Evolutionary conservation across 176 grass and related monocot genomes (phyloP).

Genomic region (Aegilops sharonensis): DNA sequence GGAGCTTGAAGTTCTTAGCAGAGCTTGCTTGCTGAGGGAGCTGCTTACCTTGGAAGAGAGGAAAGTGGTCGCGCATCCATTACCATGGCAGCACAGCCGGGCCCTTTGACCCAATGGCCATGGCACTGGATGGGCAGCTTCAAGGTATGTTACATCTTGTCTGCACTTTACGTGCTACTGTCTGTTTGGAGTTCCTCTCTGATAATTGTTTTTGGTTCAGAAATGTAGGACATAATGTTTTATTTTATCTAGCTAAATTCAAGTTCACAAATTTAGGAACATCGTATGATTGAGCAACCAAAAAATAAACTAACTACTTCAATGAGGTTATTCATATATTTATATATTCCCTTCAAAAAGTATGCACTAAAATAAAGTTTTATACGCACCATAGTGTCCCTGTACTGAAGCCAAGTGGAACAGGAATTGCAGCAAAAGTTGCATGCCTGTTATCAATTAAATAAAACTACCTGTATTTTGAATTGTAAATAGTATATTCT

Average conservation of each 20-base stretch:
- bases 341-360: background rate
- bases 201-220: background rate
- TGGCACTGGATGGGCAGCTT: constrained; percentile 85
- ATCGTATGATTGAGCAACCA: background rate
- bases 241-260: background rate
- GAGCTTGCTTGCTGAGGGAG: background rate
- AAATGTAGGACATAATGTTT: background rate
- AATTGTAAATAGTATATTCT: background rate
- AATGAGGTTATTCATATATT: background rate
- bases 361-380: background rate
- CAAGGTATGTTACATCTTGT: constrained; percentile 53
- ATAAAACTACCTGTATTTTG: background rate
- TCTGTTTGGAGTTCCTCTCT: background rate
- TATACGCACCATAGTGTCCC: background rate
- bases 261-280: background rate
- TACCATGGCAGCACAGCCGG: constrained; percentile 75
- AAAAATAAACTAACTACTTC: background rate
- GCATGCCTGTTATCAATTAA: background rate
- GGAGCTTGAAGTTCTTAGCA: background rate
- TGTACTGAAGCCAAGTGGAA: background rate
- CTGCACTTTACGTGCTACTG: background rate
- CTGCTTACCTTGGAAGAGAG: constrained; percentile 3
- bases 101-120: constrained; percentile 85
- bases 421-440: background rate
- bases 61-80: background rate